Evolutionary conservation across 2,329 filamentous ascomycete species (phyloP).

Genomic region (Alternaria solani): DNA sequence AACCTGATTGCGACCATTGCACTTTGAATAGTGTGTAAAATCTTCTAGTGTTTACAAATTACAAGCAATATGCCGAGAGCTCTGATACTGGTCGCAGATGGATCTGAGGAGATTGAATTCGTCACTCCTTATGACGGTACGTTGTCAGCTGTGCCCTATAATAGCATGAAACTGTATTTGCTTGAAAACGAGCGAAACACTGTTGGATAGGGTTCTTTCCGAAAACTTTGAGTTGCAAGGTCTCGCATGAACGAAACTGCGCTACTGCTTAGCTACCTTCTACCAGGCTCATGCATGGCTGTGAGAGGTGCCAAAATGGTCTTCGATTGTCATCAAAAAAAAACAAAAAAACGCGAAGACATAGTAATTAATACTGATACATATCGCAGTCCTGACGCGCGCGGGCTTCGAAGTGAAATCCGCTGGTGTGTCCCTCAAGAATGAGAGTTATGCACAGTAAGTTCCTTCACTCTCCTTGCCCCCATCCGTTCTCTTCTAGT

Average conservation of each 20-base stretch:
- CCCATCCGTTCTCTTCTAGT: neutral
- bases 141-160: neutral
- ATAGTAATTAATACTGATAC: neutral
- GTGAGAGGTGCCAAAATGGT: too few species aligned
- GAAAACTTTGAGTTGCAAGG: too few species aligned
- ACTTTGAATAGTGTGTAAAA: neutral
- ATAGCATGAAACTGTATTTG: neutral
- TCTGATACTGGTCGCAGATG: constrained; percentile 51
- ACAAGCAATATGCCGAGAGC: constrained; percentile 41
- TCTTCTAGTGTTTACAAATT: neutral
- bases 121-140: constrained; percentile 52
- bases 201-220: too few species aligned
- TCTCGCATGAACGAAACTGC: too few species aligned
- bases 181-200: neutral
- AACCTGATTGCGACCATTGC: neutral
- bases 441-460: constrained; percentile 42
- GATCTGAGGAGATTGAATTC: constrained; percentile 53
- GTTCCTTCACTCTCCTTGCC: constrained; percentile 4
- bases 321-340: too few species aligned
- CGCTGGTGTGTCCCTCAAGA: constrained; percentile 46
- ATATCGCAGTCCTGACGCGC: constrained; percentile 44
- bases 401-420: constrained; percentile 50
- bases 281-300: too few species aligned
- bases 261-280: too few species aligned
- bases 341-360: too few species aligned